Conservation (phyloP, 768 basidiomycete species). For the Inosperma sp. region DNA sequence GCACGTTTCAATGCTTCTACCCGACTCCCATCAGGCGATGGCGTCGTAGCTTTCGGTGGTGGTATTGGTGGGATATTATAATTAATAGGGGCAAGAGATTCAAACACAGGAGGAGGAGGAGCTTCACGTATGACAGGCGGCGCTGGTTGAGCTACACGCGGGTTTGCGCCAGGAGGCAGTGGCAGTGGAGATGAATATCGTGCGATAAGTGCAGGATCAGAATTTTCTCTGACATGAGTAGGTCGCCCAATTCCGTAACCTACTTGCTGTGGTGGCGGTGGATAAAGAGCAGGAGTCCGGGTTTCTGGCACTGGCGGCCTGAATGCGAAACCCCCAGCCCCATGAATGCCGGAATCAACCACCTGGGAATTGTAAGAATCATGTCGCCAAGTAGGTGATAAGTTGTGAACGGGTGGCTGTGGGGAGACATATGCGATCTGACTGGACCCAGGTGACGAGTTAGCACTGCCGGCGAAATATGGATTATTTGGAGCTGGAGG, state of each 20-base stretch:
- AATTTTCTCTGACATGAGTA: conserved; percentile 3
- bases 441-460: background rate
- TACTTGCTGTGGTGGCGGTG: background rate
- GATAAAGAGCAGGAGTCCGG: too few relatives aligned
- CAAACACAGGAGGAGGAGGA: conserved; percentile 4
- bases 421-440: background rate
- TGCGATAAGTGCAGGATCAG: conserved; percentile 35
- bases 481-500: background rate
- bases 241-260: conserved; percentile 1
- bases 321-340: conserved; percentile 9
- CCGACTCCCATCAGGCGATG: conserved; percentile 29
- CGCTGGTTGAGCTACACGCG: conserved; percentile 10
- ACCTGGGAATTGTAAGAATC: background rate
- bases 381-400: background rate
- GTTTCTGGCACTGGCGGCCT: background rate
- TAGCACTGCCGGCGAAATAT: background rate
- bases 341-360: conserved; percentile 5
- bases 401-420: background rate
- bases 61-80: conserved; percentile 7
- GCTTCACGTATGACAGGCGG: conserved; percentile 8
- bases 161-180: conserved; percentile 37
- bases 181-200: conserved; percentile 55
- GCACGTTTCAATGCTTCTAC: conserved; percentile 31
- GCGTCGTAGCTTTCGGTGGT: conserved; percentile 16
- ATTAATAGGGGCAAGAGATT: background rate